Evolutionary conservation across 306 rosid genomes (phyloP).

Genomic region (Lathyrus tuberosus): DNA sequence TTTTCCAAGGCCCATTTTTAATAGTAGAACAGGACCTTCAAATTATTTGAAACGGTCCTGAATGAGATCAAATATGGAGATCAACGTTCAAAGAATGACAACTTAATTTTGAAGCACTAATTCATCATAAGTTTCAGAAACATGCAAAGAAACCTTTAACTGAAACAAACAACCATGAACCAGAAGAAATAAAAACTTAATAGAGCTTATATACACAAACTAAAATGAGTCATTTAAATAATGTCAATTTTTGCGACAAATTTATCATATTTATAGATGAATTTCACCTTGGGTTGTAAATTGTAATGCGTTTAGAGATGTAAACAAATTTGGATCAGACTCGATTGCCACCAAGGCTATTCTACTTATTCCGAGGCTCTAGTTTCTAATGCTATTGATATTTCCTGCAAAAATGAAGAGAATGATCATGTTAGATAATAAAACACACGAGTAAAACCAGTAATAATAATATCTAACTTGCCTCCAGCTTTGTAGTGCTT

Average conservation of each 20-base stretch:
- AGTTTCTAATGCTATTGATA: conserved; percentile 62
- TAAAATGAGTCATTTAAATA: not conserved
- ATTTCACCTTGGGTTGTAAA: conserved; percentile 24
- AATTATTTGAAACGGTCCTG: too few species aligned
- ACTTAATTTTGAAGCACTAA: not conserved
- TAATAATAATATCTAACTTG: conserved; percentile 46
- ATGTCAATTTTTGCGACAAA: not conserved
- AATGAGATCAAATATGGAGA: too few species aligned
- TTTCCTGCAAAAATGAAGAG: conserved; percentile 60
- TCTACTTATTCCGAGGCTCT: conserved; percentile 41
- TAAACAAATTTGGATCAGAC: conserved; percentile 16
- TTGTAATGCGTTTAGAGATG: conserved; percentile 2
- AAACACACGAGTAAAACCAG: not conserved
- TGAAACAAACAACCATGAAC: not conserved
- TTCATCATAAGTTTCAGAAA: not conserved
- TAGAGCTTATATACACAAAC: not conserved
- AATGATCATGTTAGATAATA: conserved; percentile 18
- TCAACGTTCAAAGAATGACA: not conserved
- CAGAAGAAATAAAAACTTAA: not conserved
- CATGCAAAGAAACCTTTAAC: not conserved
- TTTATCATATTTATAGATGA: conserved; percentile 23
- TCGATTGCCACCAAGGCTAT: conserved; percentile 32
- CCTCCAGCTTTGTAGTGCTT: conserved; percentile 63
- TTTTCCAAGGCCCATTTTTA: too few species aligned
- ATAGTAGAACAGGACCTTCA: too few species aligned